Evolutionary conservation across 2,329 filamentous ascomycete species (phyloP).

Genomic region (Beauveria asiatica): DNA sequence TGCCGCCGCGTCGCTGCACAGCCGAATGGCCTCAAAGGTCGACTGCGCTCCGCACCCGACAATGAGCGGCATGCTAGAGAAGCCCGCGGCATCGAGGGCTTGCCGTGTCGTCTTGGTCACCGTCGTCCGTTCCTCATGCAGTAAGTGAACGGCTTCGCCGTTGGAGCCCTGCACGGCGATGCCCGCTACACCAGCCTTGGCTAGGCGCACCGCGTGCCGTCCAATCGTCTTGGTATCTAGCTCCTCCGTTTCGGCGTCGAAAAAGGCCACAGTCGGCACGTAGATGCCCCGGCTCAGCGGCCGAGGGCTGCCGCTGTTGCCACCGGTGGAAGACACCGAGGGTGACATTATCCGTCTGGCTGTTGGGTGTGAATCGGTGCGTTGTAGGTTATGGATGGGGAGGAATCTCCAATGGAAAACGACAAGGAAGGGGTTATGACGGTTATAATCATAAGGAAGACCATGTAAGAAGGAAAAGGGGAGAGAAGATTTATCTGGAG

Average conservation of each 20-base stretch:
- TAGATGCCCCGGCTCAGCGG: constrained; percentile 51
- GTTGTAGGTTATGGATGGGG: background rate
- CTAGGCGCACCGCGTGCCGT: constrained; percentile 59
- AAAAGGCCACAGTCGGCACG: constrained; percentile 68
- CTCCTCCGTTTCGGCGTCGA: constrained; percentile 55
- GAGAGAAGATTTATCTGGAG: background rate
- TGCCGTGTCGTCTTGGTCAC: constrained; percentile 63
- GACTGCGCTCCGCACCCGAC: constrained; percentile 69
- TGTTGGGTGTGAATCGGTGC: background rate
- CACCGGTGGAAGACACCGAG: constrained; percentile 5
- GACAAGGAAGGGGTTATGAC: background rate
- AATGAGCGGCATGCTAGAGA: constrained; percentile 58
- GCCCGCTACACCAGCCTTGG: constrained; percentile 62
- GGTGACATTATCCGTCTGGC: constrained; percentile 6
- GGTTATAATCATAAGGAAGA: background rate
- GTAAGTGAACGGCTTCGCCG: constrained; percentile 73
- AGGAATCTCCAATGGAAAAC: background rate
- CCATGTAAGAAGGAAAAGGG: background rate
- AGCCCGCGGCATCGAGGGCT: constrained; percentile 58
- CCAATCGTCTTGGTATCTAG: constrained; percentile 55
- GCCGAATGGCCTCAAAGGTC: constrained; percentile 61
- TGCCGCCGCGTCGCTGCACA: constrained; percentile 59
- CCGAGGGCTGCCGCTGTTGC: constrained; percentile 21
- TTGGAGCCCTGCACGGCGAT: constrained; percentile 75
- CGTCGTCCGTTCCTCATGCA: constrained; percentile 57